phyloP scores from a whole-genome alignment of 805 yeast genomes.

The Wickerhamomyces xylosicus region DNA sequence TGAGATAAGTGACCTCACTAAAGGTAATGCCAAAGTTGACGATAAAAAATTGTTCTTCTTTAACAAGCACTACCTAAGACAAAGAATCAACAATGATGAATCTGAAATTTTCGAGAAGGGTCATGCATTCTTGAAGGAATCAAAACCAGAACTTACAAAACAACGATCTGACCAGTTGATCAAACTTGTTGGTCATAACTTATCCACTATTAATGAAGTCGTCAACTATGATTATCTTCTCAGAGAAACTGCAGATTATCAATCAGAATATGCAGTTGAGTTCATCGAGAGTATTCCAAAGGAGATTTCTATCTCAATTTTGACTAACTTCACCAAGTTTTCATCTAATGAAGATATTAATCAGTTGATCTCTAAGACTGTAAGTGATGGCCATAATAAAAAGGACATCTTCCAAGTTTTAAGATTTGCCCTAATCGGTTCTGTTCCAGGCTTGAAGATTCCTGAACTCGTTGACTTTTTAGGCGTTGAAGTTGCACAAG shows the following conservation, averaged over 20 bases:
- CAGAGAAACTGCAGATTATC: constrained; percentile 13
- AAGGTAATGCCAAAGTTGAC: constrained; percentile 90
- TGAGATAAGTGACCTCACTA: constrained; percentile 65
- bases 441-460: constrained; percentile 58
- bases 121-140: constrained; percentile 9
- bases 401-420: constrained; percentile 42
- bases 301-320: constrained; percentile 5
- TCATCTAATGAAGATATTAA: constrained; percentile 3
- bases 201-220: constrained; percentile 47
- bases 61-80: constrained; percentile 58
- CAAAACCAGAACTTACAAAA: constrained; percentile 11
- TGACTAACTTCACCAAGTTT: constrained; percentile 9
- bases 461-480: constrained; percentile 46
- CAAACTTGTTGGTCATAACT: constrained; percentile 32
- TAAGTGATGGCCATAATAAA: constrained; percentile 20
- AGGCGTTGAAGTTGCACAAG: constrained; percentile 29
- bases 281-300: constrained; percentile 19
- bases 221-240: constrained; percentile 40
- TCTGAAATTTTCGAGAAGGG: constrained; percentile 26
- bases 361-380: constrained; percentile 1
- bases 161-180: constrained; percentile 32
- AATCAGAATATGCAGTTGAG: constrained; percentile 19
- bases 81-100: constrained; percentile 29
- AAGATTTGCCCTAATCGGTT: constrained; percentile 63
- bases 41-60: constrained; percentile 64